phyloP scores from a whole-genome alignment of 148 eudicot genomes.

The Pharnaceum exiguum region DNA sequence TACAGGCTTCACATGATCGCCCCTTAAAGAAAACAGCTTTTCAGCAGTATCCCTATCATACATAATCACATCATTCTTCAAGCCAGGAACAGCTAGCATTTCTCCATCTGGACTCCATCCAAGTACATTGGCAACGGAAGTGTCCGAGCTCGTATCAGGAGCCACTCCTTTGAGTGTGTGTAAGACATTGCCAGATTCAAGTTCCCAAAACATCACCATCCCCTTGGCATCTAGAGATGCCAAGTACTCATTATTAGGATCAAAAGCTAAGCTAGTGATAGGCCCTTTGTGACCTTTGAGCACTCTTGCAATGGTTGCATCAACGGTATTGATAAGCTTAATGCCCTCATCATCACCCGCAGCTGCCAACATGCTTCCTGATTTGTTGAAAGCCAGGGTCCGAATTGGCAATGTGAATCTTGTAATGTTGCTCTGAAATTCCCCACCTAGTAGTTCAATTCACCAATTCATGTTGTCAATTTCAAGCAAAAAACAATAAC shows the following conservation, averaged over 20 bases:
- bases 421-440: slow-evolving; percentile 88
- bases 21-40: slow-evolving; percentile 62
- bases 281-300: slow-evolving; percentile 90
- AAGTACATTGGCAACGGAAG: slow-evolving; percentile 46
- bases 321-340: slow-evolving; percentile 88
- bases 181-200: slow-evolving; percentile 59
- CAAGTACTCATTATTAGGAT: slow-evolving; percentile 85
- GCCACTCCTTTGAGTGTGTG: slow-evolving; percentile 71
- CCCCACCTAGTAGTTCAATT: slow-evolving; percentile 61
- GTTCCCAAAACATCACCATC: slow-evolving; percentile 82
- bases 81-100: slow-evolving; percentile 68
- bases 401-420: slow-evolving; percentile 96
- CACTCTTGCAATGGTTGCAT: slow-evolving; percentile 92
- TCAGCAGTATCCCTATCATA: slow-evolving; percentile 99
- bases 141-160: slow-evolving; percentile 62
- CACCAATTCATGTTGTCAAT: too few species aligned
- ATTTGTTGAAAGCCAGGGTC: slow-evolving; percentile 72
- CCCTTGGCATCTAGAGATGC: slow-evolving; percentile 88
- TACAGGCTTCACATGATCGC: slow-evolving; percentile 74
- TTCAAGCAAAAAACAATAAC: too few species aligned
- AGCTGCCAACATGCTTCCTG: slow-evolving; percentile 95
- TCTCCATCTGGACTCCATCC: slow-evolving; percentile 99
- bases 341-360: slow-evolving; percentile 99
- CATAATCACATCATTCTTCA: slow-evolving; percentile 89
- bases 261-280: slow-evolving; percentile 81